A percentile compares a stretch with the other conserved stretches of the same genome.
These are phyloP conservation scores for Meyerozyma guilliermondii DNA, from an alignment of 1,139 yeast genomes.

Conservation along the genomic window DNA sequence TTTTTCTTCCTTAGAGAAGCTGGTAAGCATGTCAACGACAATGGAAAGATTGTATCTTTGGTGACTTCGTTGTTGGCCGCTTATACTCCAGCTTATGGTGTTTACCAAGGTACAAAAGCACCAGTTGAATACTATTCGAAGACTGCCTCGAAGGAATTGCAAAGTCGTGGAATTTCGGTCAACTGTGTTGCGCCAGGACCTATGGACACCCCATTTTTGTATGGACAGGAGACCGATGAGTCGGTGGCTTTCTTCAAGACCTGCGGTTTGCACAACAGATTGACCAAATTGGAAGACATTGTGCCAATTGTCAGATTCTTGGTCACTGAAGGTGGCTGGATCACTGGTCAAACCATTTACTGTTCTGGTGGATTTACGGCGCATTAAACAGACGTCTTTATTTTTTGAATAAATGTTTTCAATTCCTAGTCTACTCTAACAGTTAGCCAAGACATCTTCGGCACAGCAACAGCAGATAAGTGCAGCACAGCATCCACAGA, in stretches of 20 bases:
- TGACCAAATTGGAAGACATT: constrained; percentile 56
- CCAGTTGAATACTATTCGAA: constrained; percentile 57
- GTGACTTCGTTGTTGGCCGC: constrained; percentile 67
- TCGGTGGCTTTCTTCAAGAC: constrained; percentile 53
- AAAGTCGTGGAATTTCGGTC: constrained; percentile 44
- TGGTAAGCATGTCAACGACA: constrained; percentile 42
- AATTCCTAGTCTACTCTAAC: neutral
- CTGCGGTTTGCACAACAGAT: constrained; percentile 40
- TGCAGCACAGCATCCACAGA: constrained; percentile 42
- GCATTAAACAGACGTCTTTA: constrained; percentile 15
- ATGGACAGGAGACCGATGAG: constrained; percentile 52
- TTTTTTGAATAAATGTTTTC: neutral
- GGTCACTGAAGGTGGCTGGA: constrained; percentile 64
- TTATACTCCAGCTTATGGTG: constrained; percentile 51
- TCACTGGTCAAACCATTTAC: constrained; percentile 64
- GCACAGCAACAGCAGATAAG: constrained; percentile 44
- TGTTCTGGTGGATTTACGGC: constrained; percentile 68
- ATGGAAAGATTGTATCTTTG: constrained; percentile 51
- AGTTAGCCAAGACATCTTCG: constrained; percentile 16
- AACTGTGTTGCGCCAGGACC: constrained; percentile 67
- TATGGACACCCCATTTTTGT: constrained; percentile 67
- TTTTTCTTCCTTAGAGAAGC: constrained; percentile 60
- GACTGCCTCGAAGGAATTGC: constrained; percentile 54
- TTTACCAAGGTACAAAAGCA: constrained; percentile 59
- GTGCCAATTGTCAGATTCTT: constrained; percentile 59